Percentiles rank a stretch among this genome's conserved stretches.
These are phyloP conservation scores for Cytospora leucostoma DNA, from an alignment of 2,329 filamentous ascomycete species.

Conservation along the genomic window DNA sequence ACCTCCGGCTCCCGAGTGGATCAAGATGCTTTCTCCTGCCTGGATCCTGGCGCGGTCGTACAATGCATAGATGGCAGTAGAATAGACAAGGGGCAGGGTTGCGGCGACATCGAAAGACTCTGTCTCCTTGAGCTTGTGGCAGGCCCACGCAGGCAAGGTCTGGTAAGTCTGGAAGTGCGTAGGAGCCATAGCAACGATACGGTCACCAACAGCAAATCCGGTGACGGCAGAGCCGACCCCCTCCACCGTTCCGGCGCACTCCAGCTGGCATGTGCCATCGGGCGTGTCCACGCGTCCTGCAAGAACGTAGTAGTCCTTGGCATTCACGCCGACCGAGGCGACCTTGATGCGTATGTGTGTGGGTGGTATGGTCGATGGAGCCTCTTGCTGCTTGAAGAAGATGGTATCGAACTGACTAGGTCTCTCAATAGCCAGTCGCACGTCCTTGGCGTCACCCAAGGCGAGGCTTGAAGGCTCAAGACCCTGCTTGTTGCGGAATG, in stretches of 20 bases:
- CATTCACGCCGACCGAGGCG: slow-evolving; percentile 39
- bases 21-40: slow-evolving; percentile 31
- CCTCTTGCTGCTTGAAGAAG: background rate
- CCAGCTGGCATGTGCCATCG: slow-evolving; percentile 29
- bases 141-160: background rate
- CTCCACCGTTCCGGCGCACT: slow-evolving; percentile 31
- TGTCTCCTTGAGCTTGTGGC: slow-evolving; percentile 28
- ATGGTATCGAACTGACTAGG: background rate
- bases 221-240: slow-evolving; percentile 23
- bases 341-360: background rate
- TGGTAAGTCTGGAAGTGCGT: background rate
- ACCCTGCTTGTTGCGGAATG: slow-evolving; percentile 25
- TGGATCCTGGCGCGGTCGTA: slow-evolving; percentile 28
- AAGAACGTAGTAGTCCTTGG: background rate
- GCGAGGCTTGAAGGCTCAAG: too few species aligned
- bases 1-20: slow-evolving; percentile 31
- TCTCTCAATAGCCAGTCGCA: background rate
- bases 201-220: background rate
- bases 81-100: slow-evolving; percentile 31
- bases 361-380: slow-evolving; percentile 16
- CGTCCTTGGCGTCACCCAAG: background rate
- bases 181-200: background rate
- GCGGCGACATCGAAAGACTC: slow-evolving; percentile 23
- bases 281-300: background rate
- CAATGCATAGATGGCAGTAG: slow-evolving; percentile 34